A percentile compares a stretch with the other conserved stretches of the same genome.
Evolutionary conservation across 2,329 filamentous ascomycete genomes (phyloP).

Genomic region (Lachnellula arida): DNA sequence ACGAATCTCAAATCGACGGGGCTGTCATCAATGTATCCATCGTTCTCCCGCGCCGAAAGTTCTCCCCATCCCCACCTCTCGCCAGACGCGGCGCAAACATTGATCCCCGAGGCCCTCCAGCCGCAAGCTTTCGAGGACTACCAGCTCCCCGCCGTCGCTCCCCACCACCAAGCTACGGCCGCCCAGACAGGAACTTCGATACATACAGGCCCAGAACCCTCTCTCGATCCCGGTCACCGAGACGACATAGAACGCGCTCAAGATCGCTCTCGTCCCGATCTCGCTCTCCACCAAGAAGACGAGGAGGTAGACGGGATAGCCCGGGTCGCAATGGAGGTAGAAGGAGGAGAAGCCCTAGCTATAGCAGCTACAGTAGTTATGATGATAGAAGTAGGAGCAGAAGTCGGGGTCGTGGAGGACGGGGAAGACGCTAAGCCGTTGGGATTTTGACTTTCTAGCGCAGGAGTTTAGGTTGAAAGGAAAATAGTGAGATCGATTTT

Average conservation of each 20-base stretch:
- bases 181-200: slow-evolving; percentile 28
- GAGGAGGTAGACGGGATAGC: slow-evolving; percentile 27
- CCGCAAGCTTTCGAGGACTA: slow-evolving; percentile 20
- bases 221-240: slow-evolving; percentile 40
- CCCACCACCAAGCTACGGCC: slow-evolving; percentile 21
- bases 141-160: slow-evolving; percentile 25
- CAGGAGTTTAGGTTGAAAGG: slow-evolving; percentile 22
- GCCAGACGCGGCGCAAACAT: slow-evolving; percentile 59
- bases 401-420: slow-evolving; percentile 28
- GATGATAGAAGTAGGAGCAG: slow-evolving; percentile 41
- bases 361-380: slow-evolving; percentile 56
- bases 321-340: slow-evolving; percentile 28
- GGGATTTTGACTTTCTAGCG: slow-evolving; percentile 19
- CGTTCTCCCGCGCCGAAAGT: slow-evolving; percentile 47
- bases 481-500: not conserved
- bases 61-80: slow-evolving; percentile 73
- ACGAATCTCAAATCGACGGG: slow-evolving; percentile 69
- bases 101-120: slow-evolving; percentile 42
- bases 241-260: slow-evolving; percentile 35
- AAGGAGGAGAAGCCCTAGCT: slow-evolving; percentile 55
- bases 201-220: slow-evolving; percentile 34
- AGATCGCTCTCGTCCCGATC: slow-evolving; percentile 38
- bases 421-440: slow-evolving; percentile 25
- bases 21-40: slow-evolving; percentile 34
- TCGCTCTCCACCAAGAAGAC: slow-evolving; percentile 29